Percentiles rank a stretch among this genome's conserved stretches.
Conservation (phyloP, 805 yeast species). For the Candida ortonii region DNA sequence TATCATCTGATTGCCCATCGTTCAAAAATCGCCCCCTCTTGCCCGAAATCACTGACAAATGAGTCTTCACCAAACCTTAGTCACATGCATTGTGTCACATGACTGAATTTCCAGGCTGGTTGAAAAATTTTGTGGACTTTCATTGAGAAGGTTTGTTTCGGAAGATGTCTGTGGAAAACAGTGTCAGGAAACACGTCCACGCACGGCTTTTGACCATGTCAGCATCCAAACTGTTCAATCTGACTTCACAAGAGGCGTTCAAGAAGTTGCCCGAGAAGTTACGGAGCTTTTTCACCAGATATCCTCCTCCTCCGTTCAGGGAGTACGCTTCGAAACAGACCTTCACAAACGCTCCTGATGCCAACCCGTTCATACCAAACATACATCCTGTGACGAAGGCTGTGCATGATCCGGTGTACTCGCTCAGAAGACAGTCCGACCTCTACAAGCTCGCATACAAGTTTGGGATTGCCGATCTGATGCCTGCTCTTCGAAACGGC, state of each 20-base stretch:
- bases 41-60: too few relatives aligned
- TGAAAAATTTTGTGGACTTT: too few relatives aligned
- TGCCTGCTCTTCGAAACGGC: conserved; percentile 61
- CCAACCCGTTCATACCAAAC: conserved; percentile 86
- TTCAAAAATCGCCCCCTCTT: too few relatives aligned
- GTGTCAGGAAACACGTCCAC: too few relatives aligned
- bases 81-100: too few relatives aligned
- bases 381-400: conserved; percentile 77
- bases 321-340: conserved; percentile 65
- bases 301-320: conserved; percentile 80
- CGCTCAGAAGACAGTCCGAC: conserved; percentile 79
- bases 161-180: too few relatives aligned
- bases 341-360: conserved; percentile 59
- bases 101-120: too few relatives aligned
- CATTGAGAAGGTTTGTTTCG: too few relatives aligned
- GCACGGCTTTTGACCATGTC: conserved; percentile 9
- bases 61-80: too few relatives aligned
- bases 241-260: conserved; percentile 34
- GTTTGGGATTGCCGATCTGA: conserved; percentile 73
- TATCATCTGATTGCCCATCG: too few relatives aligned
- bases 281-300: conserved; percentile 71
- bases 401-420: conserved; percentile 74
- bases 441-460: conserved; percentile 77
- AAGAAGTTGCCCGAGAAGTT: conserved; percentile 63
- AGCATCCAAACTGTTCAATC: conserved; percentile 23